These are phyloP conservation scores for Meredithiella fracta DNA, from an alignment of 2,329 filamentous ascomycete genomes.

Conservation along the genomic window DNA sequence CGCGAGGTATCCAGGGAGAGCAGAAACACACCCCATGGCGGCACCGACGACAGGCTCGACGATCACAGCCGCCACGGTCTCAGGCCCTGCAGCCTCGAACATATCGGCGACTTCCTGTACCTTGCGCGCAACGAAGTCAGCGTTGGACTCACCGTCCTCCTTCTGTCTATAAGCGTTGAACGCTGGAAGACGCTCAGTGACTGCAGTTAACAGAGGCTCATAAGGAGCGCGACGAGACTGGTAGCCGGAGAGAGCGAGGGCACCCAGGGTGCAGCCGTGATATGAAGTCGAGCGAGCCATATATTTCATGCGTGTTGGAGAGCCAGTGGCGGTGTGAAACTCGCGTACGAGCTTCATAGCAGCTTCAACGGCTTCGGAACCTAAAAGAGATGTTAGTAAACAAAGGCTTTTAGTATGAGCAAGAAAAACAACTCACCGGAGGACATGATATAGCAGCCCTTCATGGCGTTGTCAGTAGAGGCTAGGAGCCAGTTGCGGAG, in stretches of 20 bases:
- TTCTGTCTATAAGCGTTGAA: constrained; percentile 50
- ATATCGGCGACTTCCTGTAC: constrained; percentile 49
- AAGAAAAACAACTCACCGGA: constrained; percentile 19
- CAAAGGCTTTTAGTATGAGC: background rate
- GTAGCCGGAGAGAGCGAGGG: constrained; percentile 49
- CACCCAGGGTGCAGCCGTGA: constrained; percentile 40
- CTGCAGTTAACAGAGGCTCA: constrained; percentile 40
- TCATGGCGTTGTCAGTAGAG: constrained; percentile 22
- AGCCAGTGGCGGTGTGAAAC: constrained; percentile 27
- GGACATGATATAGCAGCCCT: constrained; percentile 22
- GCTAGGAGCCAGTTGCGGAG: constrained; percentile 16
- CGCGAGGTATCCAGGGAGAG: constrained; percentile 50
- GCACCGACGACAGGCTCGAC: constrained; percentile 60
- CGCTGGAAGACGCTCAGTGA: constrained; percentile 45
- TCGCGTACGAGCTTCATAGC: constrained; percentile 33
- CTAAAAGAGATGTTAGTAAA: constrained; percentile 20
- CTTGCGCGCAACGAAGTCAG: constrained; percentile 43
- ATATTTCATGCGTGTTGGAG: constrained; percentile 23
- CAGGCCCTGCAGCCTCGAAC: constrained; percentile 45
- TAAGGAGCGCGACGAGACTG: constrained; percentile 42
- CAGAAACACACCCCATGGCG: constrained; percentile 48
- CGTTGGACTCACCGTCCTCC: constrained; percentile 33
- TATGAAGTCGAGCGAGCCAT: constrained; percentile 29
- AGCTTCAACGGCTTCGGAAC: constrained; percentile 36
- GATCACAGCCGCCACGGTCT: constrained; percentile 54